phyloP scores from a whole-genome alignment of 352 stramenopile species.

The Pythium coloratum region DNA sequence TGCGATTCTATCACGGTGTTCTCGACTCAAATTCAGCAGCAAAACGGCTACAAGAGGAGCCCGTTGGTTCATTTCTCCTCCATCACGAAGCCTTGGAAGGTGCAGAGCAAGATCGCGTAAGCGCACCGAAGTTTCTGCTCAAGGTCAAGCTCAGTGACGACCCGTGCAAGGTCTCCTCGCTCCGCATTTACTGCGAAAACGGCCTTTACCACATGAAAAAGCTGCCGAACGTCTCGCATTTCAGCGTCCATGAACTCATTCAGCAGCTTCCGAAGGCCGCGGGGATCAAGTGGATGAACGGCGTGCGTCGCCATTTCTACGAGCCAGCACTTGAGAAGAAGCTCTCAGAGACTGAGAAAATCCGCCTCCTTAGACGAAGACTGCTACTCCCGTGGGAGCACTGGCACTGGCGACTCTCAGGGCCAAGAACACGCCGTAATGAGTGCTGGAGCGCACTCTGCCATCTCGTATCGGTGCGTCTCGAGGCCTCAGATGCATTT shows the following conservation, averaged over 20 bases:
- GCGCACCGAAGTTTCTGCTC: conserved; percentile 23
- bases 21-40: conserved; percentile 35
- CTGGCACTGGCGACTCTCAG: conserved; percentile 3
- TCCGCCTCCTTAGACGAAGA: neutral
- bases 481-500: conserved; percentile 13
- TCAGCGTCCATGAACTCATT: conserved; percentile 53
- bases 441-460: conserved; percentile 24
- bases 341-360: conserved; percentile 9
- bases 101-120: neutral
- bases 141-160: conserved; percentile 47
- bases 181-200: conserved; percentile 39
- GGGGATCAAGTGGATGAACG: conserved; percentile 35
- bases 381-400: conserved; percentile 14
- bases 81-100: conserved; percentile 23
- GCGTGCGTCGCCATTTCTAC: conserved; percentile 35
- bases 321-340: conserved; percentile 23
- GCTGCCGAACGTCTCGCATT: conserved; percentile 29
- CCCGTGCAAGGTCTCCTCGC: conserved; percentile 38
- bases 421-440: conserved; percentile 10
- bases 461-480: conserved; percentile 10
- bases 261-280: conserved; percentile 37
- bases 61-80: conserved; percentile 49
- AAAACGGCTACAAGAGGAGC: conserved; percentile 25
- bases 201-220: conserved; percentile 43
- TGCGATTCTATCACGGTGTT: conserved; percentile 56